Conservation (phyloP, 345 rosid species). For the Sonneratia caseolaris region DNA sequence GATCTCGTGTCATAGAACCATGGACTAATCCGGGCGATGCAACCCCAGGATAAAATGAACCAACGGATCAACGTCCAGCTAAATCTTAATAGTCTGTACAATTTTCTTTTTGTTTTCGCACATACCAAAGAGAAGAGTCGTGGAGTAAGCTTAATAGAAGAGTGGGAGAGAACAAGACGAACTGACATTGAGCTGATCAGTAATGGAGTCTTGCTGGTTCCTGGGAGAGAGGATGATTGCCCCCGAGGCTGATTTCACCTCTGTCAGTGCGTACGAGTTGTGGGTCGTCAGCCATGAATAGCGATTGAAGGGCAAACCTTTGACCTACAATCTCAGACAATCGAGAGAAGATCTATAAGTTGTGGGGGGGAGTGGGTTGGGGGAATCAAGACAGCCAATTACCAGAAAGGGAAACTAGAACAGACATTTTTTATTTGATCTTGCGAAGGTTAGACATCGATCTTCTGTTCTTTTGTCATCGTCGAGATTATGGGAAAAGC, state of each 20-base stretch:
- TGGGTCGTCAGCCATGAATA: constrained; percentile 96
- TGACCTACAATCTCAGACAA: constrained; percentile 26
- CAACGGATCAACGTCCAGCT: neutral
- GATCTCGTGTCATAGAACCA: neutral
- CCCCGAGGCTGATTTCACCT: constrained; percentile 51
- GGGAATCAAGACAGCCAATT: neutral
- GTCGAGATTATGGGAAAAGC: neutral
- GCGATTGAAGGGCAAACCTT: constrained; percentile 61
- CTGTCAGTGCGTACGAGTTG: constrained; percentile 55
- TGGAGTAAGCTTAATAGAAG: neutral
- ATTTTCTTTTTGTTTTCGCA: no score
- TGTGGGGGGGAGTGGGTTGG: neutral
- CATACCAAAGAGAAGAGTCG: neutral
- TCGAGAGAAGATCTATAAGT: neutral
- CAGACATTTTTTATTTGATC: neutral
- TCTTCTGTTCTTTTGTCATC: neutral
- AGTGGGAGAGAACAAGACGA: constrained; percentile 8
- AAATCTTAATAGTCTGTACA: no score
- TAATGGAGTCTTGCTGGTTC: constrained; percentile 77
- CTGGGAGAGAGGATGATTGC: constrained; percentile 42
- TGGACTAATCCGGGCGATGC: no score
- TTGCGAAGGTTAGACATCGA: neutral
- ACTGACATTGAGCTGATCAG: constrained; percentile 65
- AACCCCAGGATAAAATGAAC: neutral
- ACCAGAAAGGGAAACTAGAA: neutral